Evolutionary conservation across 257 asterid genomes (phyloP).

Genomic region (Apocynum venetum): DNA sequence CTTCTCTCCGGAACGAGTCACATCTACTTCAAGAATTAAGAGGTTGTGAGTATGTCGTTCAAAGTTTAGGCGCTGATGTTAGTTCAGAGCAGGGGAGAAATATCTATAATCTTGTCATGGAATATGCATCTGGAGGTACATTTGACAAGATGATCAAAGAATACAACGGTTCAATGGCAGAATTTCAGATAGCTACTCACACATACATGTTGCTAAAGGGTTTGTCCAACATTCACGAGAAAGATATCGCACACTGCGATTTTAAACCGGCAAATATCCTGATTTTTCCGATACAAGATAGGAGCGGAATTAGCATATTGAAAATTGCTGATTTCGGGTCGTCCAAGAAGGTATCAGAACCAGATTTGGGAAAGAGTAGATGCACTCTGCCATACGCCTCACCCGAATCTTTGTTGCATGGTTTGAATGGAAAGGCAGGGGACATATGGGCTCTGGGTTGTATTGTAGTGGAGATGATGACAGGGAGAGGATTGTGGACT

Average conservation of each 20-base stretch:
- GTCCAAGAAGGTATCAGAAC: neutral
- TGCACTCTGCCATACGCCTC: neutral
- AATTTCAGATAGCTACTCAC: conserved; percentile 1
- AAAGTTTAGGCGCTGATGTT: neutral
- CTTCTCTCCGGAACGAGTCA: neutral
- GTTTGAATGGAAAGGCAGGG: neutral
- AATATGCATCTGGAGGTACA: neutral
- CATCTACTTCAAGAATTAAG: neutral
- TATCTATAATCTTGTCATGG: conserved; percentile 7
- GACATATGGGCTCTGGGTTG: conserved; percentile 20
- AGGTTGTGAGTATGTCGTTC: conserved; percentile 3
- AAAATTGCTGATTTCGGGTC: conserved; percentile 23
- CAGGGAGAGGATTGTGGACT: neutral
- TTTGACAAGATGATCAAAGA: neutral
- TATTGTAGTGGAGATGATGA: conserved; percentile 17
- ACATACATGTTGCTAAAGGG: neutral
- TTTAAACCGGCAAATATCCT: conserved; percentile 18
- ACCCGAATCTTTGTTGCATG: conserved; percentile 8
- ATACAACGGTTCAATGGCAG: neutral
- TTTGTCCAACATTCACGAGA: neutral
- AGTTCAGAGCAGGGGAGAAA: neutral
- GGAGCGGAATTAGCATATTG: neutral
- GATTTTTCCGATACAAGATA: neutral
- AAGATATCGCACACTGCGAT: conserved; percentile 18
- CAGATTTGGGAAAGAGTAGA: neutral